A percentile compares a stretch with the other conserved stretches of the same genome.
Conservation (phyloP, 371 early-diverging fungal genomes). For the Aphelidium insulamus region DNA sequence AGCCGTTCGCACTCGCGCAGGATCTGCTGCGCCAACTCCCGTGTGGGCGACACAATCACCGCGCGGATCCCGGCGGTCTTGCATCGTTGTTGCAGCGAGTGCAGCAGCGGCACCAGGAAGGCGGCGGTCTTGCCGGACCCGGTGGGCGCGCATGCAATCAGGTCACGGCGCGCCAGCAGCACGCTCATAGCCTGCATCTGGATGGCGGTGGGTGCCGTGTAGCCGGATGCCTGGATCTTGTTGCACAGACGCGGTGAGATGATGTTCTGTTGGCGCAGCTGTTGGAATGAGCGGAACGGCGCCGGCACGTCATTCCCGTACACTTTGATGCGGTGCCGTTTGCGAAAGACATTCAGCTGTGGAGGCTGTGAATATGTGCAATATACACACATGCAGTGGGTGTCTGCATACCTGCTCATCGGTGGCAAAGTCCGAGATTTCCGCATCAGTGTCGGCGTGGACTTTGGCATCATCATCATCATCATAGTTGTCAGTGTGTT, state of each 20-base stretch:
- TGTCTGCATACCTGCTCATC: background rate
- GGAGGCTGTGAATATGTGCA: constrained; percentile 6
- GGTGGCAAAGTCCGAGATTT: constrained; percentile 1
- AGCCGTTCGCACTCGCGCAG: background rate
- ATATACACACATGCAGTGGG: background rate
- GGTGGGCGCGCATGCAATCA: constrained; percentile 85
- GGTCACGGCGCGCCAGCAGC: constrained; percentile 21
- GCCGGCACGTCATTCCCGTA: constrained; percentile 68
- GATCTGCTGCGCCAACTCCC: constrained; percentile 90
- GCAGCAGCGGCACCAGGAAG: constrained; percentile 76
- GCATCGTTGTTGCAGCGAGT: constrained; percentile 46
- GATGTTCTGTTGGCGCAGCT: constrained; percentile 44
- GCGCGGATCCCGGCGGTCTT: constrained; percentile 58
- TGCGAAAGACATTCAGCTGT: constrained; percentile 28
- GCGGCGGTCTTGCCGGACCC: constrained; percentile 98
- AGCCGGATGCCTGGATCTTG: constrained; percentile 36
- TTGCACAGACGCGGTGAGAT: constrained; percentile 35
- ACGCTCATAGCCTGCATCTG: constrained; percentile 62
- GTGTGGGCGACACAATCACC: constrained; percentile 84
- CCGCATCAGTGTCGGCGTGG: too few species aligned
- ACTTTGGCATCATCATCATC: too few species aligned
- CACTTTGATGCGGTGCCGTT: constrained; percentile 45
- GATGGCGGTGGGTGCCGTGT: constrained; percentile 82
- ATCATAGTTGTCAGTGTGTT: too few species aligned
- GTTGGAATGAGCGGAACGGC: constrained; percentile 55